Evolutionary conservation across 176 grass and related monocot genomes (phyloP), one percentile per base, ranked within the genome.

Genomic region (Bolboschoenus planiculmis): DNA sequence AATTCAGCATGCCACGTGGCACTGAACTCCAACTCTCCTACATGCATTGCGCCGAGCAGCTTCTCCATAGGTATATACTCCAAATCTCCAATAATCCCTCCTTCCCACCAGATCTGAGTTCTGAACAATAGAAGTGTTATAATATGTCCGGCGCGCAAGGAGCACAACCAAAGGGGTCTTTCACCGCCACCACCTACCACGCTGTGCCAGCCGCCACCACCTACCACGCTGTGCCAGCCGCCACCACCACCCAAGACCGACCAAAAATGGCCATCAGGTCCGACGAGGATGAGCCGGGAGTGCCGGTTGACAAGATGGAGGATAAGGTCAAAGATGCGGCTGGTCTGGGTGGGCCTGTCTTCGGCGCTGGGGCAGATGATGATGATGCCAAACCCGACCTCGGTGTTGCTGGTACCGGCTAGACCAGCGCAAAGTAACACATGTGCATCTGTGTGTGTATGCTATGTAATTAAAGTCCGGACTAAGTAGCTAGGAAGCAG

Each of bases 81-180:
- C n/a, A n/a, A n/a, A n/a, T n/a, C n/a, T n/a, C n/a, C n/a, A n/a
- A n/a, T n/a, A n/a, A n/a, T n/a, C n/a, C n/a, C n/a, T n/a, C n/a
- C n/a, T n/a, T n/a, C n/a, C n/a, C n/a, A n/a, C n/a, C n/a, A n/a
- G n/a, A n/a, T n/a, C n/a, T n/a, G n/a, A n/a, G n/a, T n/a, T n/a
- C n/a, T n/a, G n/a, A n/a, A n/a, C n/a, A n/a, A n/a, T n/a, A n/a
- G n/a, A n/a, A n/a, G 14, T 48, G 14, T 13, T 13, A 48, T 48
- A 48, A 1, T 3, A 92, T 97, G 91, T 92, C 91, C 58, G 91
- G 90, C 56, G 90, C 91, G 20, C 93, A 91, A 79, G 93, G 93
- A 59, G 93, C 90, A 50, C 88, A 89, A 73, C 93, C 93, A 0
- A 90, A 90, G 86, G 88, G 88, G 20, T 79, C 86, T n/a, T 84